These are phyloP conservation scores for Pseudogymnoascus sp. DNA, from an alignment of 2,329 filamentous ascomycete genomes.

Conservation along the genomic window DNA sequence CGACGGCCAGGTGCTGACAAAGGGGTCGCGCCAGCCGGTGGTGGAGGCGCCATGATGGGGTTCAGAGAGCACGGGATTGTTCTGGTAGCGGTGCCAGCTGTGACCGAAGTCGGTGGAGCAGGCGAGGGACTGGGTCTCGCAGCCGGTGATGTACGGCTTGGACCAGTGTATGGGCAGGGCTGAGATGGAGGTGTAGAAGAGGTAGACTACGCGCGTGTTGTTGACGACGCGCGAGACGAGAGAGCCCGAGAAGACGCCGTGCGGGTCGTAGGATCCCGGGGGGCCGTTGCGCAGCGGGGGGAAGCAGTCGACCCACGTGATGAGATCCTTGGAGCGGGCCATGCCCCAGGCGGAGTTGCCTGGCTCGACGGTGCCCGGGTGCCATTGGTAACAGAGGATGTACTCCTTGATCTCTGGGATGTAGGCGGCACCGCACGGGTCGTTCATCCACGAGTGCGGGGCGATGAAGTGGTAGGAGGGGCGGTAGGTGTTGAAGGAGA, in stretches of 20 bases:
- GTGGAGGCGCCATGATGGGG: constrained; percentile 13
- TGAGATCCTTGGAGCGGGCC: neutral
- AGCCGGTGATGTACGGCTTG: constrained; percentile 17
- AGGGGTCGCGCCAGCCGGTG: constrained; percentile 20
- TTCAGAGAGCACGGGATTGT: constrained; percentile 16
- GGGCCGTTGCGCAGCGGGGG: constrained; percentile 8
- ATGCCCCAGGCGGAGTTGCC: neutral
- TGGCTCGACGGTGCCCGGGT: neutral
- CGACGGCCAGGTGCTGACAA: constrained; percentile 16
- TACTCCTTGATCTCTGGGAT: neutral
- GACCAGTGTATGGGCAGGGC: constrained; percentile 20
- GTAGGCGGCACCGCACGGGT: neutral
- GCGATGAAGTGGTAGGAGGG: neutral
- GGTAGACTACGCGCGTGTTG: constrained; percentile 13
- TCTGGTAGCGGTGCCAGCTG: constrained; percentile 14
- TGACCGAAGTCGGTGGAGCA: constrained; percentile 18
- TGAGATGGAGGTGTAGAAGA: constrained; percentile 20
- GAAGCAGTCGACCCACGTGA: neutral
- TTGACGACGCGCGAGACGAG: constrained; percentile 15
- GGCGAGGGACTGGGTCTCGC: constrained; percentile 18
- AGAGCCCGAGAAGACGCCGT: constrained; percentile 19
- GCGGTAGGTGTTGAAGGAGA: neutral
- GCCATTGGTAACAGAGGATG: neutral
- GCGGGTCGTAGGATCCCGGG: constrained; percentile 14
- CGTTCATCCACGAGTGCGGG: neutral